A percentile compares a stretch with the other conserved stretches of the same genome.
Conservation (phyloP, 2,329 filamentous ascomycete species). For the Verticillium albo-atrum region DNA sequence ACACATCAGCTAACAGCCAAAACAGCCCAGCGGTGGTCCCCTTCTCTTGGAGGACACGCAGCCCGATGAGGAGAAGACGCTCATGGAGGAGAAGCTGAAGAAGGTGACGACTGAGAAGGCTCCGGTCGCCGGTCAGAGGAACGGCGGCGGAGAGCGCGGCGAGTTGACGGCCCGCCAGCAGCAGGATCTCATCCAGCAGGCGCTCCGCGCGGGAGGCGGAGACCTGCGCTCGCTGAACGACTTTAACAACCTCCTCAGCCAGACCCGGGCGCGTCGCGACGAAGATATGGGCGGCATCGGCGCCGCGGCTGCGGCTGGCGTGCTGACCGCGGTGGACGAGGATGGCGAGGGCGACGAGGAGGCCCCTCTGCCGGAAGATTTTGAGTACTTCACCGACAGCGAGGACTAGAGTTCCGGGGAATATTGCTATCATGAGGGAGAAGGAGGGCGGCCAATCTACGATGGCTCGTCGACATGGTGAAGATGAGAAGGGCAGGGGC, state of each 20-base stretch:
- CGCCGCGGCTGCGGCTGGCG: constrained; percentile 70
- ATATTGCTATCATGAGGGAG: too few relatives aligned
- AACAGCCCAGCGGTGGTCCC: constrained; percentile 84
- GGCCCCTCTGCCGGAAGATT: constrained; percentile 64
- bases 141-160: constrained; percentile 25
- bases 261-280: constrained; percentile 15
- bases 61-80: constrained; percentile 70
- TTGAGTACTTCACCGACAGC: constrained; percentile 74
- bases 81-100: constrained; percentile 90
- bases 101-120: constrained; percentile 65
- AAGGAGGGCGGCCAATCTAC: too few relatives aligned
- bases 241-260: constrained; percentile 37
- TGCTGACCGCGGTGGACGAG: constrained; percentile 84
- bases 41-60: constrained; percentile 84
- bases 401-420: constrained; percentile 35
- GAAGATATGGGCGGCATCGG: constrained; percentile 48
- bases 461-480: too few relatives aligned
- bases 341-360: constrained; percentile 71
- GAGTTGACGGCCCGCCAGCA: constrained; percentile 19
- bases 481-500: constrained; percentile 15
- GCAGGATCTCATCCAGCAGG: constrained; percentile 21
- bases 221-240: constrained; percentile 31
- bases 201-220: constrained; percentile 15
- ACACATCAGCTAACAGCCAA: not conserved
- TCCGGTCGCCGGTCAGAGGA: constrained; percentile 43